These are phyloP conservation scores for Pterula multifida DNA, from an alignment of 1,284 basidiomycete species.

Conservation along the genomic window DNA sequence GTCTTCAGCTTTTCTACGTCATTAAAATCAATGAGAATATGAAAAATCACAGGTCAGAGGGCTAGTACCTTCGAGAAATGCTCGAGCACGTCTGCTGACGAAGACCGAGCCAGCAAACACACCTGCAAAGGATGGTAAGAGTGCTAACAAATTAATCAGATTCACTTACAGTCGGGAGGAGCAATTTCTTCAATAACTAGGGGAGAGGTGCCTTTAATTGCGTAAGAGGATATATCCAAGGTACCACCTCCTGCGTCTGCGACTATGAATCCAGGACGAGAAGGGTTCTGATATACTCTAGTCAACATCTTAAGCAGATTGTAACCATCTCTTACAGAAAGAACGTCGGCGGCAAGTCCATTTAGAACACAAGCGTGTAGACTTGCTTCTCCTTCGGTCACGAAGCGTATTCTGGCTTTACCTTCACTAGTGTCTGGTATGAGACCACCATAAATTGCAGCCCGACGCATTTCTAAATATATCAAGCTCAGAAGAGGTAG, in stretches of 20 bases:
- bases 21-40: background rate
- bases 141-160: slow-evolving; percentile 3
- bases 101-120: slow-evolving; percentile 75
- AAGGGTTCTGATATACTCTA: slow-evolving; percentile 34
- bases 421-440: slow-evolving; percentile 63
- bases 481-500: background rate
- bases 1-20: slow-evolving; percentile 49
- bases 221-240: slow-evolving; percentile 67
- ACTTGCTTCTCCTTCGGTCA: slow-evolving; percentile 73
- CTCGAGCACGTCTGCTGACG: slow-evolving; percentile 57
- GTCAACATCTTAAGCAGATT: background rate
- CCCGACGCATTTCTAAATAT: slow-evolving; percentile 42
- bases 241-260: slow-evolving; percentile 74
- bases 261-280: slow-evolving; percentile 63
- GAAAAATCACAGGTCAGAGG: slow-evolving; percentile 1
- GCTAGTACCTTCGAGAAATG: slow-evolving; percentile 48
- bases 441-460: slow-evolving; percentile 52
- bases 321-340: slow-evolving; percentile 35
- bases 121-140: slow-evolving; percentile 28
- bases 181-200: slow-evolving; percentile 71
- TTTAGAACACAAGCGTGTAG: slow-evolving; percentile 66
- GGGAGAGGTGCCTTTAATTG: slow-evolving; percentile 50
- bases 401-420: slow-evolving; percentile 58
- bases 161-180: slow-evolving; percentile 59
- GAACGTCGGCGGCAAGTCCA: slow-evolving; percentile 60